Conservation (phyloP, 2,329 filamentous ascomycete genomes). For the Cyclaneusma minus region DNA sequence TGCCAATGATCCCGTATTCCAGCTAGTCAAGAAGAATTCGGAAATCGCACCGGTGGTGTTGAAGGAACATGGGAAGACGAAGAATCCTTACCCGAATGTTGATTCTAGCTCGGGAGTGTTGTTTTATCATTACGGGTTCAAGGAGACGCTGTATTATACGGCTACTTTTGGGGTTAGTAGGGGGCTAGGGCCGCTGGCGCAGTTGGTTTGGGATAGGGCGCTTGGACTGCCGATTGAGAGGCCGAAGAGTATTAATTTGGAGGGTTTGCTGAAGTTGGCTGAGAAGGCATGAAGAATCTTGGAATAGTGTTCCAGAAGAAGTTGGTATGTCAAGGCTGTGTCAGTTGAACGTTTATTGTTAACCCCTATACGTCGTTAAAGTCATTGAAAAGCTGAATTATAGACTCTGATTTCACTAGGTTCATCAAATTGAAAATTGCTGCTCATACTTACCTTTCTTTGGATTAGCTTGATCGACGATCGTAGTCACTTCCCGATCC, state of each 20-base stretch:
- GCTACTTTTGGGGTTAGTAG: conserved; percentile 55
- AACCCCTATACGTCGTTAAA: too few species aligned
- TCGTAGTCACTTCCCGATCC: too few species aligned
- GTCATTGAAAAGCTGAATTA: too few species aligned
- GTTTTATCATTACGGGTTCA: conserved; percentile 97
- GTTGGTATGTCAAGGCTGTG: too few species aligned
- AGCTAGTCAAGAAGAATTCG: conserved; percentile 85
- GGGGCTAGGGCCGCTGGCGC: conserved; percentile 74
- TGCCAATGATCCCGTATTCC: conserved; percentile 75
- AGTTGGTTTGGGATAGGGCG: conserved; percentile 91
- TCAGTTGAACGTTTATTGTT: too few species aligned
- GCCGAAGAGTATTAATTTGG: conserved; percentile 92
- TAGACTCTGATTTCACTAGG: too few species aligned
- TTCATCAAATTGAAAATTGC: too few species aligned
- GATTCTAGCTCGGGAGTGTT: conserved; percentile 86
- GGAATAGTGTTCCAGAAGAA: too few species aligned
- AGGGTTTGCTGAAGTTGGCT: conserved; percentile 62
- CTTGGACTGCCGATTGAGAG: conserved; percentile 91
- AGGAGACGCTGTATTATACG: conserved; percentile 89
- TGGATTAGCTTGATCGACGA: too few species aligned
- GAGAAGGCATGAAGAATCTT: conserved; percentile 23
- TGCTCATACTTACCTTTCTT: too few species aligned
- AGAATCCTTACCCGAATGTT: conserved; percentile 96
- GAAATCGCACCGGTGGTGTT: conserved; percentile 82
- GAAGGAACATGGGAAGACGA: conserved; percentile 93